Base-by-base conservation (phyloP, 352 stramenopile species). In the Phytophthora fragariaefolia region DNA sequence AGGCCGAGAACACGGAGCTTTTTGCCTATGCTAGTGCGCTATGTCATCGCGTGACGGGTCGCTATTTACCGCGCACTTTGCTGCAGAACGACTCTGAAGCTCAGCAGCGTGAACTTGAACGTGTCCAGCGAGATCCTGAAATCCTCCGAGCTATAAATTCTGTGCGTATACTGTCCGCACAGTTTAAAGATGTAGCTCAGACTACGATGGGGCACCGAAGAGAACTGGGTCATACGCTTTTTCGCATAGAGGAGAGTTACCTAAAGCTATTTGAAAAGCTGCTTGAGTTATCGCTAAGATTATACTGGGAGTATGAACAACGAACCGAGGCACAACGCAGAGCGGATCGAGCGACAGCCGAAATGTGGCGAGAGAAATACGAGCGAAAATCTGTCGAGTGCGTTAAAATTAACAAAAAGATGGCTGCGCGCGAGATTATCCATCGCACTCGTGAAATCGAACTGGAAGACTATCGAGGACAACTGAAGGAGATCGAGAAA, bases 211-310 rank as follows among this genome's bases (percentile, higher is more conserved):
- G 82, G 0, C 85, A 93, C 24, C 80, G 85, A 4, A 86, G 79
- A 48, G 82, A 90, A 40, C 64, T 93, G 1, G 85, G 85, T 0
- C 82, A 90, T 40, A 61, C 78, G 13, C 63, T 93, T 9, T 80
- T 93, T 40, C 83, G 81, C 4, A 89, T 93, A 26, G 82, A 93
- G 69, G 81, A 89, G 48, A 90, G 66, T 49, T 93, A 93, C 49
- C 58, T 93, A 38, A 87, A 87, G 43, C 69, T 91, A 1, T 93
- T 91, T 71, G 85, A 93, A 42, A 89, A 89, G 61, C 64, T 93
- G 28, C 51, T 91, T n/a, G 85, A 91, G 62, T 73, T 90, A 34
- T 89, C 85, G 3, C 18, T 93, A 48, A 71, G 81, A 0, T 74
- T 93, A 62, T 93, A 91, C 49, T 91, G 83, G 81, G 78, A 77